phyloP scores from a whole-genome alignment of 441 rosid species.

The Mallotus japonicus region DNA sequence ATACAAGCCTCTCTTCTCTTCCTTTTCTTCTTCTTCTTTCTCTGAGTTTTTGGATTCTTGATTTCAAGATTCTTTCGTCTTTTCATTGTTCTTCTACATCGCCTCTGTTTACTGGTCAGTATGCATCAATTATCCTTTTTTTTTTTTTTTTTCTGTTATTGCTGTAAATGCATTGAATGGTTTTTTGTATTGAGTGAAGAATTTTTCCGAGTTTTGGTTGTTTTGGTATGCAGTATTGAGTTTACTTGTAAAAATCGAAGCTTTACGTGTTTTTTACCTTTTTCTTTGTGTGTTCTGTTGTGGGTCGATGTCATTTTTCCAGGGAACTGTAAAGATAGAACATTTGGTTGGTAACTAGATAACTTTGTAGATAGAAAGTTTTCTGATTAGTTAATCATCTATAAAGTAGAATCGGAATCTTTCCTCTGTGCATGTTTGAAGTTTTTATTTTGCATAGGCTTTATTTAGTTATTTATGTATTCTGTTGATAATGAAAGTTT shows the following conservation, averaged over 20 bases:
- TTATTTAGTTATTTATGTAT: too few species aligned
- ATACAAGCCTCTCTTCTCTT: too few species aligned
- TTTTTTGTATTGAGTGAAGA: neutral
- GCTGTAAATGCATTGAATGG: neutral
- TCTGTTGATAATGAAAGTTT: too few species aligned
- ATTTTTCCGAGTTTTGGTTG: slow-evolving; percentile 7
- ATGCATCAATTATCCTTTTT: neutral
- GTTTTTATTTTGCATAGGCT: neutral
- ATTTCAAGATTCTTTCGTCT: neutral
- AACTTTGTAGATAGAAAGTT: neutral
- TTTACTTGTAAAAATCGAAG: neutral
- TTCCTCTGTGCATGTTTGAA: neutral
- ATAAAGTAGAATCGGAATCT: neutral
- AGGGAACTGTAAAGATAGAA: neutral
- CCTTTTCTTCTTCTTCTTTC: neutral
- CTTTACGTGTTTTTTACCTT: neutral
- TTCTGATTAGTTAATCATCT: neutral
- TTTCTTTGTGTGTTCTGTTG: neutral
- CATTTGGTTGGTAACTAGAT: slow-evolving; percentile 6
- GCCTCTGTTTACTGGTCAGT: slow-evolving; percentile 2
- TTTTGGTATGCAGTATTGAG: neutral
- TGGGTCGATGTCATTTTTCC: neutral
- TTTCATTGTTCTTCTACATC: neutral
- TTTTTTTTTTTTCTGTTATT: neutral
- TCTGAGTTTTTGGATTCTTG: neutral